Evolutionary conservation across 108 stramenopile genomes (phyloP).

Genomic region (Stephanodiscus minutulus): DNA sequence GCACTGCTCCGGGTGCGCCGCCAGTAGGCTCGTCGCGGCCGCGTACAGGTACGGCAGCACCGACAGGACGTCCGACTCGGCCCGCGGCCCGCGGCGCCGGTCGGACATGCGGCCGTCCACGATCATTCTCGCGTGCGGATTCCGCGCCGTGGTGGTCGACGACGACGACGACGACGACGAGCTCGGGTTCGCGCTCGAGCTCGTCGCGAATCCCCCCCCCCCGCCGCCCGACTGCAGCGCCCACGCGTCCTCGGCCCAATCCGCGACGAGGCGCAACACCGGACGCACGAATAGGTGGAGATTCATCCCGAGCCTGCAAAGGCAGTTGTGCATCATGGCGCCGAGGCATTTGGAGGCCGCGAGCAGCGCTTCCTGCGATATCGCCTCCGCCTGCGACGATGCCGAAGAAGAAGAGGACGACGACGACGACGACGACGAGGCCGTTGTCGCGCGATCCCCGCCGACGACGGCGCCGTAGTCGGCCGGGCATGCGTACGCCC

Average conservation of each 20-base stretch:
- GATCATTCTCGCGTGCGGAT: conserved; percentile 8
- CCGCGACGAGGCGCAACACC: conserved; percentile 51
- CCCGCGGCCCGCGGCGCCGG: conserved; percentile 11
- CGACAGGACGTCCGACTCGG: conserved; percentile 29
- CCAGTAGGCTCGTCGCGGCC: conserved; percentile 40
- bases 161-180: conserved; percentile 20
- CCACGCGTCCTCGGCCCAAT: conserved; percentile 54
- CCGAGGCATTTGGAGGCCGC: conserved; percentile 26
- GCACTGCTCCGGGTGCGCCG: conserved; percentile 52
- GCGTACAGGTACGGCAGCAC: conserved; percentile 50
- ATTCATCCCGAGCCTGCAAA: conserved; percentile 53
- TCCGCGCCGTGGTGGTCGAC: conserved; percentile 18
- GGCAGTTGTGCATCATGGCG: conserved; percentile 37
- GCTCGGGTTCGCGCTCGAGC: conserved; percentile 37
- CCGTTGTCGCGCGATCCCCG: conserved; percentile 7
- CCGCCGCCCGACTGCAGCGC: conserved; percentile 20
- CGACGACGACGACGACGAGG: background rate
- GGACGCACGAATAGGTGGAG: conserved; percentile 59
- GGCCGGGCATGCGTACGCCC: conserved; percentile 29
- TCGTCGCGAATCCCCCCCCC: conserved; percentile 31
- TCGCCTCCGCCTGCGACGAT: background rate
- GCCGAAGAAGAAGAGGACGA: background rate
- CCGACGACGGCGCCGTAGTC: background rate
- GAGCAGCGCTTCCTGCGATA: conserved; percentile 36
- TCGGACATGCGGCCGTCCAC: conserved; percentile 3